Evolutionary conservation across 2,329 filamentous ascomycete species (phyloP).

Genomic region (Aspergillus uvarum): DNA sequence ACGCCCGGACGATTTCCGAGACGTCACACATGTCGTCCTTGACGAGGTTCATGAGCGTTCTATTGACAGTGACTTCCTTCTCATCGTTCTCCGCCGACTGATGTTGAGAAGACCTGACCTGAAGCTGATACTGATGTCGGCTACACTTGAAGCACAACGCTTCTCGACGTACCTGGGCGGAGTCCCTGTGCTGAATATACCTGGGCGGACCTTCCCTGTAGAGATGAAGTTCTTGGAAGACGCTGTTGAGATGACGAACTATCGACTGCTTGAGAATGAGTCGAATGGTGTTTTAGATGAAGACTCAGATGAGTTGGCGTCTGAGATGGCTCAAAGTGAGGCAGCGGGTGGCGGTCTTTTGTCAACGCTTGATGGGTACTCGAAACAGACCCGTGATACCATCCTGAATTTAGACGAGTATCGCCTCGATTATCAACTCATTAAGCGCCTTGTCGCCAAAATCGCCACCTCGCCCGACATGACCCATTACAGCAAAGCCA

Average conservation of each 20-base stretch:
- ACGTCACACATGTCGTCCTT: slow-evolving; percentile 91
- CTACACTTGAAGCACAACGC: slow-evolving; percentile 86
- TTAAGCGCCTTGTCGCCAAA: slow-evolving; percentile 73
- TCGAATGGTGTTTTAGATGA: slow-evolving; percentile 41
- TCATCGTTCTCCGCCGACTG: slow-evolving; percentile 86
- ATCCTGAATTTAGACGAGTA: slow-evolving; percentile 84
- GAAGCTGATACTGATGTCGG: slow-evolving; percentile 95
- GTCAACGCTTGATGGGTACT: slow-evolving; percentile 71
- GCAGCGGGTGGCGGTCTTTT: slow-evolving; percentile 56
- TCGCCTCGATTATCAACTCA: slow-evolving; percentile 82
- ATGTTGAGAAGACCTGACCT: slow-evolving; percentile 74
- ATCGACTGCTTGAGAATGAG: slow-evolving; percentile 63
- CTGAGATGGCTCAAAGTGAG: slow-evolving; percentile 51
- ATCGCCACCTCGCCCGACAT: slow-evolving; percentile 70
- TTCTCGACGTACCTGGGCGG: slow-evolving; percentile 86
- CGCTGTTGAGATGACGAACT: slow-evolving; percentile 82
- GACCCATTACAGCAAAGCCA: slow-evolving; percentile 75
- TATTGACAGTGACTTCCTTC: slow-evolving; percentile 93
- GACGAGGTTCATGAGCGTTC: slow-evolving; percentile 96
- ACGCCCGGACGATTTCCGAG: slow-evolving; percentile 77
- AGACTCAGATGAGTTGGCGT: slow-evolving; percentile 47
- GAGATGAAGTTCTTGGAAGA: slow-evolving; percentile 87
- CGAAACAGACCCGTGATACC: slow-evolving; percentile 69
- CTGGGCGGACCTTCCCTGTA: slow-evolving; percentile 91
- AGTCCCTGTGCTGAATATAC: slow-evolving; percentile 85